phyloP scores from a whole-genome alignment of 306 rosid species.

The Castanea mollissima region DNA sequence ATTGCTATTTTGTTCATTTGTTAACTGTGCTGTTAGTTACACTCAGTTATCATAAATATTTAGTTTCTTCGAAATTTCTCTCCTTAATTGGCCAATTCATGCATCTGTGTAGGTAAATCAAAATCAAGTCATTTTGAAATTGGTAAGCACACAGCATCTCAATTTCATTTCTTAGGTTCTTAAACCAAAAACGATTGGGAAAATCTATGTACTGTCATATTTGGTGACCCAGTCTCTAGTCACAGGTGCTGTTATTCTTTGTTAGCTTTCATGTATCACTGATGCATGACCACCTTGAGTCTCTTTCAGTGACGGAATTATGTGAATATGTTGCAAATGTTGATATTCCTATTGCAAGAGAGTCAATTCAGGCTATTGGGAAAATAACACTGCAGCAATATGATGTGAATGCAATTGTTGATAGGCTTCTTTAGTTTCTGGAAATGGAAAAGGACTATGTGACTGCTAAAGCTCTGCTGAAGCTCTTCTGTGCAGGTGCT shows the following conservation, averaged over 20 bases:
- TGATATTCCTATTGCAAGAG: conserved; percentile 99
- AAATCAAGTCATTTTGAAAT: conserved; percentile 34
- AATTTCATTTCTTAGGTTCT: neutral
- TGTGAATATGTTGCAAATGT: conserved; percentile 99
- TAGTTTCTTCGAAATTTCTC: too few species aligned
- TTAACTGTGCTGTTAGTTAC: too few species aligned
- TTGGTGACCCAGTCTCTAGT: conserved; percentile 20
- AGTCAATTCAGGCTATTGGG: conserved; percentile 98
- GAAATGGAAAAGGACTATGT: conserved; percentile 99
- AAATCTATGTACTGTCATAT: conserved; percentile 7
- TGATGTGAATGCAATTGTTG: conserved; percentile 99
- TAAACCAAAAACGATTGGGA: conserved; percentile 16
- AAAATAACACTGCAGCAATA: conserved; percentile 97
- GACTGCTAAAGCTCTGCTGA: conserved; percentile 98
- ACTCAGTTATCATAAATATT: too few species aligned
- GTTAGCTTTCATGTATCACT: conserved; percentile 23
- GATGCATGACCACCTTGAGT: conserved; percentile 29
- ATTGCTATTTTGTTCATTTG: too few species aligned
- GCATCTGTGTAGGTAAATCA: too few species aligned
- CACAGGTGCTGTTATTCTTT: conserved; percentile 5
- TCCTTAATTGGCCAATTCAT: too few species aligned
- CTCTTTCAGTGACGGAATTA: conserved; percentile 85
- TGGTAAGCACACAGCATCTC: conserved; percentile 46
- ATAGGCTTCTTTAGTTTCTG: conserved; percentile 96
- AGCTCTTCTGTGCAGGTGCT: conserved; percentile 70